Conservation (phyloP, 352 stramenopile genomes). For the Globisporangium middletonii region DNA sequence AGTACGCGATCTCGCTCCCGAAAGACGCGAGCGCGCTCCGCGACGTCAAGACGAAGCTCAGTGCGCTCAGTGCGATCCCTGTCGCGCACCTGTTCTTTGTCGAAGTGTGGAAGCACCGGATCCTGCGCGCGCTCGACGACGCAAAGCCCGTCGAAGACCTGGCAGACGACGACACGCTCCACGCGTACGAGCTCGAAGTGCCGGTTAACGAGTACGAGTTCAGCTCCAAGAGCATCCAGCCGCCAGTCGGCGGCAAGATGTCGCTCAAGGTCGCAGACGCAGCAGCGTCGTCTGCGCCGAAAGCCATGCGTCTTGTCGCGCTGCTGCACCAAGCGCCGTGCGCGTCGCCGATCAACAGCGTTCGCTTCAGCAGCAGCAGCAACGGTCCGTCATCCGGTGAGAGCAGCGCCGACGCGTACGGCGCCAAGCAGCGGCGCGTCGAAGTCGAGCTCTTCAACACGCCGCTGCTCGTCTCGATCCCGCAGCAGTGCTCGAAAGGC, state of each 20-base stretch:
- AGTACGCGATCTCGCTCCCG: conserved; percentile 53
- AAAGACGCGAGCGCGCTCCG: conserved; percentile 46
- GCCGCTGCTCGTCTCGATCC: conserved; percentile 65
- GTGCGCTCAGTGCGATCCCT: conserved; percentile 35
- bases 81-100: conserved; percentile 57
- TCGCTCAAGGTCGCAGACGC: conserved; percentile 7
- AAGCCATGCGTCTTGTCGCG: conserved; percentile 64
- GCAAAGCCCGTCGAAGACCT: conserved; percentile 37
- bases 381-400: neutral
- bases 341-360: conserved; percentile 45
- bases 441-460: conserved; percentile 78
- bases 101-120: conserved; percentile 64
- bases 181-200: conserved; percentile 88
- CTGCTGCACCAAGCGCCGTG: conserved; percentile 62
- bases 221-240: conserved; percentile 51
- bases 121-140: conserved; percentile 49
- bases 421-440: conserved; percentile 39
- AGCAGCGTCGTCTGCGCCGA: conserved; percentile 15
- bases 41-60: conserved; percentile 61
- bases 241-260: conserved; percentile 21
- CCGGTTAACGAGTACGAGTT: conserved; percentile 60
- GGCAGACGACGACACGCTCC: conserved; percentile 42
- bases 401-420: conserved; percentile 18
- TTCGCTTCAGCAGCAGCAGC: conserved; percentile 19
- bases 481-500: conserved; percentile 46